Conservation (phyloP, 2,329 filamentous ascomycete species). For the Apiospora hydei region DNA sequence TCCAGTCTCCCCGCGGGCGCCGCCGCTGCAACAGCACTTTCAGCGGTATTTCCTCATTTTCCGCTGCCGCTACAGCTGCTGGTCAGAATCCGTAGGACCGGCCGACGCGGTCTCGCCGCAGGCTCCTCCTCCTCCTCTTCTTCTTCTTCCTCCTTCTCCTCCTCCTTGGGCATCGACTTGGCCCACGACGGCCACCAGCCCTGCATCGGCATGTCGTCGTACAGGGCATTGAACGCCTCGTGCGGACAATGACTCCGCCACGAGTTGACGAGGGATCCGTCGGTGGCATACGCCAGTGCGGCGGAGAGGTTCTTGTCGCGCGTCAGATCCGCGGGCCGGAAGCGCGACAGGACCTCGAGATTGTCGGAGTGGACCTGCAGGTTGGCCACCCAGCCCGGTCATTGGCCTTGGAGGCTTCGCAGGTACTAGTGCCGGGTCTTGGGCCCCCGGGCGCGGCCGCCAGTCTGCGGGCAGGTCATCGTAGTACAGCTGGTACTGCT, state of each 20-base stretch:
- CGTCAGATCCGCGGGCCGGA: not conserved
- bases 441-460: no score
- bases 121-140: not conserved
- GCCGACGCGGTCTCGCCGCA: not conserved
- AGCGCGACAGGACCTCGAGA: not conserved
- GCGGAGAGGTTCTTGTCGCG: not conserved
- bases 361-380: not conserved
- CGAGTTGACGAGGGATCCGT: not conserved
- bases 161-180: no score
- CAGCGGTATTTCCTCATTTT: no score
- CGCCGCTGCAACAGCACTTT: no score
- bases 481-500: no score
- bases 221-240: constrained; percentile 25
- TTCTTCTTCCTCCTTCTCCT: not conserved
- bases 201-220: constrained; percentile 27
- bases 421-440: not conserved
- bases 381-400: not conserved
- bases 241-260: not conserved
- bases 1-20: no score
- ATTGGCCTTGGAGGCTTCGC: not conserved
- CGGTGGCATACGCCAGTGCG: not conserved
- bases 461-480: no score
- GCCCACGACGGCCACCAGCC: constrained; percentile 31
- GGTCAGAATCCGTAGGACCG: no score
- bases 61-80: no score